Evolutionary conservation across 768 basidiomycete species (phyloP).

Genomic region (Suillus bovinus): DNA sequence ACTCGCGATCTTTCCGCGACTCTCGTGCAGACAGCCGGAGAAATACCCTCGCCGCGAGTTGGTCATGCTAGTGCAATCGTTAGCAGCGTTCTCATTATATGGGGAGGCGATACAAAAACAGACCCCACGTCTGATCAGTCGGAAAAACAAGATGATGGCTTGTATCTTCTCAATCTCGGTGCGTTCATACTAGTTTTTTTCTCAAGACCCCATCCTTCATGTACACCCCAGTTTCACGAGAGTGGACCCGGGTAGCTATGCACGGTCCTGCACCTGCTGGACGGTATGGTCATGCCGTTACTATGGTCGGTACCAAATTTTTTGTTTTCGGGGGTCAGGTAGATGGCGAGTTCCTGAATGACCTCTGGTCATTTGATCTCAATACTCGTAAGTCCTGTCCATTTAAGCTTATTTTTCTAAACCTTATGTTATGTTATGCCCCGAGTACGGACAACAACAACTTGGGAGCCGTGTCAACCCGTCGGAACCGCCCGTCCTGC

Average conservation of each 20-base stretch:
- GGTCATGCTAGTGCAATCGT: constrained; percentile 96
- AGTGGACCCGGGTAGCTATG: constrained; percentile 90
- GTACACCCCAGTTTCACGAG: constrained; percentile 69
- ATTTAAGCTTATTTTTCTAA: neutral
- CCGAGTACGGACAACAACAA: constrained; percentile 77
- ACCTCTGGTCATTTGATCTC: constrained; percentile 95
- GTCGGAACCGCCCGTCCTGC: constrained; percentile 64
- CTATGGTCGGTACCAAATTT: constrained; percentile 90
- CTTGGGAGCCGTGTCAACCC: constrained; percentile 82
- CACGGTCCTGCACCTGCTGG: constrained; percentile 79
- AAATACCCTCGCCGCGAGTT: constrained; percentile 87
- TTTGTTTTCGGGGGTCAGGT: constrained; percentile 97
- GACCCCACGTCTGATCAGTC: constrained; percentile 57
- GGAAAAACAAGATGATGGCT: constrained; percentile 86
- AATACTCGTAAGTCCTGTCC: constrained; percentile 70
- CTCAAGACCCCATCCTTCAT: neutral
- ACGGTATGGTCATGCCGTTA: constrained; percentile 94
- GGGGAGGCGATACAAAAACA: constrained; percentile 97
- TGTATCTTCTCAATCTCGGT: constrained; percentile 96
- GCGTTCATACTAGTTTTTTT: constrained; percentile 31
- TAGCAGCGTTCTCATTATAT: constrained; percentile 92
- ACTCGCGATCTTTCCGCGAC: constrained; percentile 77
- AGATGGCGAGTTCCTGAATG: constrained; percentile 91
- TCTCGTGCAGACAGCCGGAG: constrained; percentile 85
- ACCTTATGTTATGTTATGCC: constrained; percentile 11